Evolutionary conservation across 139 green algal species (phyloP), one percentile per base, ranked within the genome.

Genomic region (Micractinium sp.): DNA sequence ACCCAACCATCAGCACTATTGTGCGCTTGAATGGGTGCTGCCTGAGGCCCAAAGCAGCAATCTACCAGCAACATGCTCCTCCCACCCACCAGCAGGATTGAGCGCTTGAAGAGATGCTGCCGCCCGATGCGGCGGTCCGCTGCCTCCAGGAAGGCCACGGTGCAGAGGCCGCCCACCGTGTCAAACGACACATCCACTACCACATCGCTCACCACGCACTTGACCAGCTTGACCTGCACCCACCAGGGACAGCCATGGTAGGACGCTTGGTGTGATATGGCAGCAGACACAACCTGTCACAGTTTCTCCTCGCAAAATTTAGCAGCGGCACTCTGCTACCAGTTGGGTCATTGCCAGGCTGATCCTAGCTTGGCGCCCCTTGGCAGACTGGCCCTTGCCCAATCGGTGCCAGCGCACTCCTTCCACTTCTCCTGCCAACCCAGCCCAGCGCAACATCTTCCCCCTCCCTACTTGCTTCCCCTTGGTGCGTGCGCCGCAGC

Each of bases 131-230:
- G 86, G 25, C 86, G 74, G 94, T 99, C 96, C 63, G 97, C 92
- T 7, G 94, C 93, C 91, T 99, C 97, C 76, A 99, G 92, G 85
- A 99, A 99, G 25, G 92, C 93, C 16, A 99, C 93, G 13, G 98
- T 97, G 89, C 95, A 97, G 35, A 99, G 92, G n/a, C 98, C 98
- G 9, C 96, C 97, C 13, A 98, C 82, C 56, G 98, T 95, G 86
- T 98, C 97, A 91, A 98, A 98, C 7, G 96, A 99, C 20, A 99
- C 95, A 91, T 99, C 98, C n/a, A 99, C 98, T 20, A 99, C 95
- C 56, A 99, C 96, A 91, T 98, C 97, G 88, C 98, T 95, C 38
- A 99, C 96, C 78, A 99, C 87, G 90, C 95, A 99, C 92, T 99
- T 99, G 38, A 99, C 91, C 74, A 99, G 93, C 87, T 97, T 83